Evolutionary conservation across 2,329 filamentous ascomycete genomes (phyloP).

Genomic region (Furcasterigmium furcatum): DNA sequence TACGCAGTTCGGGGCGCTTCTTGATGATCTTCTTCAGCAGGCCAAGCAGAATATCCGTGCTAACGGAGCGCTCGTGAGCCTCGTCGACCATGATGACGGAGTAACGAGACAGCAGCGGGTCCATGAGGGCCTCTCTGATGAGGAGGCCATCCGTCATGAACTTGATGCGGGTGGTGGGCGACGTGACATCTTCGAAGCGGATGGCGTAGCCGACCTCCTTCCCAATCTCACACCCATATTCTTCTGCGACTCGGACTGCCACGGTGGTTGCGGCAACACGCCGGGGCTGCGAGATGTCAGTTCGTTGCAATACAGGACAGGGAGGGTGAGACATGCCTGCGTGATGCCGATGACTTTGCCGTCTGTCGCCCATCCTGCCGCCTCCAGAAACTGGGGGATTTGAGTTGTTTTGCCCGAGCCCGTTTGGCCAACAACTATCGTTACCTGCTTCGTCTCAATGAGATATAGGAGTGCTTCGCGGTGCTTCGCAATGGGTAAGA

Average conservation of each 20-base stretch:
- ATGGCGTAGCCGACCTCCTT: conserved; percentile 94
- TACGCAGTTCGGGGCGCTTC: conserved; percentile 74
- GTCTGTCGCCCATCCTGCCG: conserved; percentile 83
- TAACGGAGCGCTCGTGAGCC: conserved; percentile 90
- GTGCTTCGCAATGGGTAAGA: conserved; percentile 86
- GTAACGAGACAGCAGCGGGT: conserved; percentile 86
- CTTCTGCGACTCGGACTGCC: conserved; percentile 83
- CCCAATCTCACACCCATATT: conserved; percentile 80
- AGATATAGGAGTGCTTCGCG: conserved; percentile 78
- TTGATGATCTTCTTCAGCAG: conserved; percentile 86
- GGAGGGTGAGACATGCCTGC: conserved; percentile 59
- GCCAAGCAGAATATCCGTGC: conserved; percentile 86
- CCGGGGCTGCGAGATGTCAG: conserved; percentile 59
- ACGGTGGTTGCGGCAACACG: conserved; percentile 90
- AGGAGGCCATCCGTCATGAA: conserved; percentile 93
- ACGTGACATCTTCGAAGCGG: conserved; percentile 87
- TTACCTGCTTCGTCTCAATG: conserved; percentile 79
- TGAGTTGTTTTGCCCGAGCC: conserved; percentile 96
- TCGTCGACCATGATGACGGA: conserved; percentile 98
- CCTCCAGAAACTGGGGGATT: conserved; percentile 85
- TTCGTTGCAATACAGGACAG: background rate
- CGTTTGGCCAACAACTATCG: conserved; percentile 88
- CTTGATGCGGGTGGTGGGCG: conserved; percentile 81
- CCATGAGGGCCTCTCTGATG: conserved; percentile 86
- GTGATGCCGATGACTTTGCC: conserved; percentile 85